Conservation (phyloP, 345 rosid genomes). For the Heritiera fomes region DNA sequence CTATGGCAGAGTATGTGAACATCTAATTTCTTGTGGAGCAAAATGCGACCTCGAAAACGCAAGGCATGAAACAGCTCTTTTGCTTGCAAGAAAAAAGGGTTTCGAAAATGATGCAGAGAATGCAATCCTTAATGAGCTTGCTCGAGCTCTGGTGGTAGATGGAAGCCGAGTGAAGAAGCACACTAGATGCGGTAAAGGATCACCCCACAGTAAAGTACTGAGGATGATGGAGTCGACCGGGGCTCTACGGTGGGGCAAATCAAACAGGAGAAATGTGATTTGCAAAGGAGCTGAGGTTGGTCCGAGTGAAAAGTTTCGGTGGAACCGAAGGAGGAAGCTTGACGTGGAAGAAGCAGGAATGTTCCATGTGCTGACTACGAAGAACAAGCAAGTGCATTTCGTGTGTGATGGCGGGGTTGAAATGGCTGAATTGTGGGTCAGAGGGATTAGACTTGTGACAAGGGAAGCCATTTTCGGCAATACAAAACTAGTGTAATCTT, state of each 20-base stretch:
- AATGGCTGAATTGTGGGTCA: slow-evolving; percentile 63
- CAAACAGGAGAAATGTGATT: slow-evolving; percentile 52
- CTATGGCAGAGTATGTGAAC: slow-evolving; percentile 37
- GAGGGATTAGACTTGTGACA: slow-evolving; percentile 60
- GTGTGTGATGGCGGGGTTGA: slow-evolving; percentile 57
- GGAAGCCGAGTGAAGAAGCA: slow-evolving; percentile 55
- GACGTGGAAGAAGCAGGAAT: slow-evolving; percentile 48
- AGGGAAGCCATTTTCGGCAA: slow-evolving; percentile 42
- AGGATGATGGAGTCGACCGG: slow-evolving; percentile 44
- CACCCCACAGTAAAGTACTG: slow-evolving; percentile 46
- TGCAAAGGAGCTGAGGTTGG: slow-evolving; percentile 57
- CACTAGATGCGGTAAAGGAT: slow-evolving; percentile 59
- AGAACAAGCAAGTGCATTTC: slow-evolving; percentile 66
- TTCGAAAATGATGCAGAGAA: slow-evolving; percentile 27
- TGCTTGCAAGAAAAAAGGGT: slow-evolving; percentile 36
- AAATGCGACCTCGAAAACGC: slow-evolving; percentile 35
- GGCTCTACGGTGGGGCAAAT: slow-evolving; percentile 58
- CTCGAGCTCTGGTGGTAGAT: slow-evolving; percentile 45
- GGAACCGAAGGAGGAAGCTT: slow-evolving; percentile 50
- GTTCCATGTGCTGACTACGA: slow-evolving; percentile 56
- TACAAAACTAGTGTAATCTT: not conserved
- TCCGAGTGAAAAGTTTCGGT: slow-evolving; percentile 39
- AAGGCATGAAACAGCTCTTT: slow-evolving; percentile 55
- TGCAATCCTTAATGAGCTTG: slow-evolving; percentile 52
- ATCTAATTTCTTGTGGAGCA: slow-evolving; percentile 49